Evolutionary conservation across 441 rosid species (phyloP), one percentile per base, ranked within the genome.

Genomic region (Cnidoscolus chayamansa): DNA sequence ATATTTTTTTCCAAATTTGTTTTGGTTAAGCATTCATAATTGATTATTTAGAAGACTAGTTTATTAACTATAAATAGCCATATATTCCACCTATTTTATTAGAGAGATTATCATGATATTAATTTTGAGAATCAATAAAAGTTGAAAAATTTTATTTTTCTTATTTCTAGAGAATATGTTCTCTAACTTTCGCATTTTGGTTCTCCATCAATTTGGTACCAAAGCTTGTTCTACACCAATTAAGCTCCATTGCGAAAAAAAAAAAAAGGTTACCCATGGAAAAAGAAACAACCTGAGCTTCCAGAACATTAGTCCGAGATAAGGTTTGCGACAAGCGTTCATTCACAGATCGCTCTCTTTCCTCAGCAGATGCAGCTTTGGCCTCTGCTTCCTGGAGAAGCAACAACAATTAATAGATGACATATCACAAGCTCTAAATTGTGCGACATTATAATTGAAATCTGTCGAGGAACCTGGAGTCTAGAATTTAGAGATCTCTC

Each of bases 251-350:
- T 57, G 59, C 64, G 57, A 63, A 75, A 62, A 72, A 45, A 60
- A 63, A 75, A 62, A 72, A 45, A 73, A 60, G 53, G 65, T 54
- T 12, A 61, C 16, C 43, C 68, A 66, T 70, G 54, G 51, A 57
- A 70, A 76, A 71, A 71, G 61, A 53, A 63, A 68, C 19, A 73
- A 94, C 99, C 99, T 95, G 97, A 70, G 96, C 97, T 86, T 96
- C 99, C 74, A 96, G 94, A 82, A 96, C 99, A 88, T 90, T 93
- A 68, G 90, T 86, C 76, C 98, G 82, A 2, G 97, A 96, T 77
- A 91, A 85, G 62, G 97, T 93, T 81, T 96, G 98, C 74, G 98
- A 91, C 77, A 96, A 77, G 73, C 97, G 97, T 74, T 96, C 96
- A 79, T 86, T 90, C 55, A 89, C 82, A 83, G 97, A 90, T 65